These are phyloP conservation scores for Arbutus unedo DNA, from an alignment of 148 eudicot genomes.

Conservation along the genomic window DNA sequence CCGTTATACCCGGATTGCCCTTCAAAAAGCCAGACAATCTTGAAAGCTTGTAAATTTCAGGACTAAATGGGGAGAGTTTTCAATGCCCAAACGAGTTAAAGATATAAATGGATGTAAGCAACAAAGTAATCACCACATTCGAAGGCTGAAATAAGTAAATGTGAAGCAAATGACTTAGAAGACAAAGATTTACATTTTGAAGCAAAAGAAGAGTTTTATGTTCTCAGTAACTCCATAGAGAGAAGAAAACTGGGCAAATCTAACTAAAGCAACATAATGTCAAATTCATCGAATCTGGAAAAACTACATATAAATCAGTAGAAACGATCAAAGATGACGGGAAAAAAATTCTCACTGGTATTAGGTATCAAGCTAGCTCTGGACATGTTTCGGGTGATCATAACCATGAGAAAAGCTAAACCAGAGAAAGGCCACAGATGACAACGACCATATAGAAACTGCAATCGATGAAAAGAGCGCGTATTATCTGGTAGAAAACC, in stretches of 20 bases:
- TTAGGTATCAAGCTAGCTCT: not conserved
- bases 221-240: slow-evolving; percentile 7
- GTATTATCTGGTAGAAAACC: slow-evolving; percentile 51
- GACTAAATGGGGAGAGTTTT: not conserved
- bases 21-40: too few relatives aligned
- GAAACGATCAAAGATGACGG: not conserved
- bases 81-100: not conserved
- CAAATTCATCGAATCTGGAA: not conserved
- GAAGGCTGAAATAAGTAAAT: not conserved
- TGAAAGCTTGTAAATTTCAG: not conserved
- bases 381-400: not conserved
- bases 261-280: not conserved
- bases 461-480: slow-evolving; percentile 59
- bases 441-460: slow-evolving; percentile 57
- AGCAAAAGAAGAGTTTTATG: not conserved
- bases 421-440: slow-evolving; percentile 49
- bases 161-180: too few relatives aligned
- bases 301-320: not conserved
- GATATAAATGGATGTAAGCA: too few relatives aligned
- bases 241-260: not conserved
- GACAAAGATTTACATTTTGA: not conserved
- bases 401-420: slow-evolving; percentile 13
- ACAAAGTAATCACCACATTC: not conserved
- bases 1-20: too few relatives aligned
- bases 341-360: not conserved